Percentiles rank a stretch among this genome's conserved stretches.
These are phyloP conservation scores for Cryphonectria radicalis DNA, from an alignment of 2,329 filamentous ascomycete genomes.

Conservation along the genomic window DNA sequence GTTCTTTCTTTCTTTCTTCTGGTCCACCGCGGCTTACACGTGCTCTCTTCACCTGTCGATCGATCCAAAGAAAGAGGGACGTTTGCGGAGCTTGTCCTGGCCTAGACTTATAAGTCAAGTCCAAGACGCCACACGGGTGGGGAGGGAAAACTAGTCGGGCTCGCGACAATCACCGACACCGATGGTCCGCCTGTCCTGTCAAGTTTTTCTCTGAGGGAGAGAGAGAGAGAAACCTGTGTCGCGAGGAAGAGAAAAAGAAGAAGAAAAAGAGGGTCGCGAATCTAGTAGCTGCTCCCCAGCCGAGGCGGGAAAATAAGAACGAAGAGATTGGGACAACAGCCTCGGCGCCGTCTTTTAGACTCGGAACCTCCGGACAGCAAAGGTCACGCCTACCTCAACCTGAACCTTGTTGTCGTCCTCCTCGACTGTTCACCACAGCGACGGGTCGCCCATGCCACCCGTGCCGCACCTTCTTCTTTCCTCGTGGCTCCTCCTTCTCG, in stretches of 20 bases:
- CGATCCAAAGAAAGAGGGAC: background rate
- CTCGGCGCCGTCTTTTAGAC: background rate
- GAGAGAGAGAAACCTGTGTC: too few relatives aligned
- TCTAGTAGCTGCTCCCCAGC: background rate
- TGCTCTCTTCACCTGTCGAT: background rate
- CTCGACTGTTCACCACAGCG: background rate
- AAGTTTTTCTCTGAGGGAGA: background rate
- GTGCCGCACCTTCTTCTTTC: background rate
- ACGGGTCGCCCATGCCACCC: background rate
- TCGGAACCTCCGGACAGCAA: background rate
- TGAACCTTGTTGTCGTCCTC: background rate
- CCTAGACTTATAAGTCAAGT: background rate
- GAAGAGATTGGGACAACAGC: background rate
- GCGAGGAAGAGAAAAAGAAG: background rate
- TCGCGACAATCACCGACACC: background rate
- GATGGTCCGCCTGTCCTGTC: background rate
- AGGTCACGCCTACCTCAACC: background rate
- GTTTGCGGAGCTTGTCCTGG: background rate
- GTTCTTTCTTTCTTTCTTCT: background rate
- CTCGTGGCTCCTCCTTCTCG: slow-evolving; percentile 2
- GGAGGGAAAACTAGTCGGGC: background rate
- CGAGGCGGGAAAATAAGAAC: background rate
- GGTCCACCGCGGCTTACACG: background rate
- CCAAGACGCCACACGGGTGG: background rate
- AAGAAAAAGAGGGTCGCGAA: background rate